Evolutionary conservation across 2,329 filamentous ascomycete genomes (phyloP).

Genomic region (Mycosphaerella sp.): DNA sequence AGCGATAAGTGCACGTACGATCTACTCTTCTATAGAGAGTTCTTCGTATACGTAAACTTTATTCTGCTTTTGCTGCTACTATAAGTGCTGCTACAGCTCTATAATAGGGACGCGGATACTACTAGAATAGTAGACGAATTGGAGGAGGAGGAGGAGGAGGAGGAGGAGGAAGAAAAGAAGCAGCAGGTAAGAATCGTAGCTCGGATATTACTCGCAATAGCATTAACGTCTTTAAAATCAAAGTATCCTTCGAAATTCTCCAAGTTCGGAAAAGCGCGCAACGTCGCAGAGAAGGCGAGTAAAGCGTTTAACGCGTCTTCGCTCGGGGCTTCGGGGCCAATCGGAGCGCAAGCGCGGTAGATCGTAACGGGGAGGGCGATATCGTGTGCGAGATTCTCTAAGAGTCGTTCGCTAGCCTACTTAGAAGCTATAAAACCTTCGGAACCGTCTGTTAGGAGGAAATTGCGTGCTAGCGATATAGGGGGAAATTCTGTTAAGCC

Average conservation of each 20-base stretch:
- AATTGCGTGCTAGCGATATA: neutral
- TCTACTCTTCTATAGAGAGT: neutral
- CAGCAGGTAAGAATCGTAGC: too few relatives aligned
- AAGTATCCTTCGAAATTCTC: neutral
- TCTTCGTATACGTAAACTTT: too few relatives aligned
- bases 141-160: too few relatives aligned
- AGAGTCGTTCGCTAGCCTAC: neutral
- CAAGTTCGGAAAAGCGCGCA: neutral
- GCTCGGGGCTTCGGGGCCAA: neutral
- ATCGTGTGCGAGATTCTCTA: neutral
- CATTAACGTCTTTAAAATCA: neutral
- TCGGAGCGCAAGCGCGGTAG: neutral
- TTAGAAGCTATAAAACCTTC: neutral
- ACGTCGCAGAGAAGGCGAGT: neutral
- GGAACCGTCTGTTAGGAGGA: neutral
- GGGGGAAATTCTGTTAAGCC: neutral
- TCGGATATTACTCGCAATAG: neutral
- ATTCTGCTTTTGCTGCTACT: too few relatives aligned
- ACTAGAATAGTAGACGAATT: too few relatives aligned
- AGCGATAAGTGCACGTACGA: constrained; percentile 9
- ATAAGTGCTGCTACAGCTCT: too few relatives aligned
- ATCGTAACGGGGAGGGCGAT: neutral
- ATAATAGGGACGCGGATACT: too few relatives aligned
- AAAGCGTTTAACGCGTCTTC: neutral
- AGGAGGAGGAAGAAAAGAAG: too few relatives aligned